Conservation (phyloP, 164 flowering plant species). For the Umbellularia californica region DNA sequence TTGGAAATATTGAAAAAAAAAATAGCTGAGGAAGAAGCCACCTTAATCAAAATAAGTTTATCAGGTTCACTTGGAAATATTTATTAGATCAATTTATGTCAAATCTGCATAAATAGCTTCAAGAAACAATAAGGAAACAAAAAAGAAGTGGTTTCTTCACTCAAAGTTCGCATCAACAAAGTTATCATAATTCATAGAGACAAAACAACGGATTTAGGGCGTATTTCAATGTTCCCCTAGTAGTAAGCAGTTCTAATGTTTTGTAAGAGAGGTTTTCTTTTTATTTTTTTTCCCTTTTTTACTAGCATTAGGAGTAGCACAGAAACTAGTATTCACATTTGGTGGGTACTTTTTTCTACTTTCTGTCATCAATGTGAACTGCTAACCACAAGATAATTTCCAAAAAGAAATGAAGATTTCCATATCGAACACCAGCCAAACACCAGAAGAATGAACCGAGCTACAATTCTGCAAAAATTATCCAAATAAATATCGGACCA, state of each 20-base stretch:
- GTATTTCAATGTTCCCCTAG: background rate
- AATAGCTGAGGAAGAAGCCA: background rate
- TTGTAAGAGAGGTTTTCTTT: background rate
- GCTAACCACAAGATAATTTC: too few species aligned
- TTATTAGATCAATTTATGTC: background rate
- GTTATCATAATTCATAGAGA: too few species aligned
- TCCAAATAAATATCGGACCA: too few species aligned
- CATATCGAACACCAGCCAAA: too few species aligned
- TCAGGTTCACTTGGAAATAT: too few species aligned
- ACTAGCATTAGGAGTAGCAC: background rate
- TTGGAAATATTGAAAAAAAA: background rate
- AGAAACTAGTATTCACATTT: background rate
- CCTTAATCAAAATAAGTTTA: background rate
- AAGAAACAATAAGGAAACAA: background rate
- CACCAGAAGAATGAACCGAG: too few species aligned
- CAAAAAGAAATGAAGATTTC: too few species aligned
- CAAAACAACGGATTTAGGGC: too few species aligned
- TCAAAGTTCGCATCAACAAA: background rate
- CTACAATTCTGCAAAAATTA: too few species aligned
- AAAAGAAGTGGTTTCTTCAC: background rate
- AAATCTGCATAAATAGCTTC: background rate
- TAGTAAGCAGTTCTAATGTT: background rate
- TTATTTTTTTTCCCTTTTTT: background rate
- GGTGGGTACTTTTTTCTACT: background rate
- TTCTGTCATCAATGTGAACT: background rate